Evolutionary conservation across 2,329 filamentous ascomycete species (phyloP).

Genomic region (Mycocentrospora acerina): DNA sequence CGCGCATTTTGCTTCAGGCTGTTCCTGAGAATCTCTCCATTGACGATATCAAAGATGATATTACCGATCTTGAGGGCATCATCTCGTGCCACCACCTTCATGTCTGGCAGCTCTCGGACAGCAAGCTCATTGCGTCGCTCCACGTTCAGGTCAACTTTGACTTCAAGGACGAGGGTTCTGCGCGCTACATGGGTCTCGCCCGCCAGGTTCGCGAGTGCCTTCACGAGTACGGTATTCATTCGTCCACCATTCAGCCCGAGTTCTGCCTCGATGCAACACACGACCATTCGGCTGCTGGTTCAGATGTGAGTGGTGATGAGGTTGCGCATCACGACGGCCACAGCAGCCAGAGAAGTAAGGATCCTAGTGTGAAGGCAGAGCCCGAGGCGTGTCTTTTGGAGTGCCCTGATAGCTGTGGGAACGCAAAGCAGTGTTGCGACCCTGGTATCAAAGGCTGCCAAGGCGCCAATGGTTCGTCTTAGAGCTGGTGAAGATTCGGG

Average conservation of each 20-base stretch:
- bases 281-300: conserved; percentile 42
- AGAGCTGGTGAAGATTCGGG: too few relatives aligned
- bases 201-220: conserved; percentile 81
- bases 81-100: conserved; percentile 93
- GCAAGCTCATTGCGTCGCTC: conserved; percentile 88
- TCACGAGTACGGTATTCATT: conserved; percentile 95
- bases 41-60: conserved; percentile 89
- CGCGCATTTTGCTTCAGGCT: conserved; percentile 89
- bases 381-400: conserved; percentile 45
- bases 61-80: conserved; percentile 79
- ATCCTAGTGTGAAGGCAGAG: conserved; percentile 39
- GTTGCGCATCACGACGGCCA: conserved; percentile 11
- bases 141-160: conserved; percentile 92
- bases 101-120: conserved; percentile 96
- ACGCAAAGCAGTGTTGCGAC: conserved; percentile 46
- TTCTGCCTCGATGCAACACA: conserved; percentile 55
- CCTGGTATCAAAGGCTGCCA: conserved; percentile 32
- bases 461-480: conserved; percentile 17
- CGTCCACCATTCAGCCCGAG: conserved; percentile 95
- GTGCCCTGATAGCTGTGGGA: conserved; percentile 47
- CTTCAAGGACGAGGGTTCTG: conserved; percentile 75
- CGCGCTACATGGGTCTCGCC: conserved; percentile 88
- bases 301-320: conserved; percentile 36
- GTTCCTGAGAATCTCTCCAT: conserved; percentile 86
- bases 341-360: conserved; percentile 34